Base-by-base conservation (phyloP, 2,329 filamentous ascomycete genomes). In the Fusarium subtropicale region DNA sequence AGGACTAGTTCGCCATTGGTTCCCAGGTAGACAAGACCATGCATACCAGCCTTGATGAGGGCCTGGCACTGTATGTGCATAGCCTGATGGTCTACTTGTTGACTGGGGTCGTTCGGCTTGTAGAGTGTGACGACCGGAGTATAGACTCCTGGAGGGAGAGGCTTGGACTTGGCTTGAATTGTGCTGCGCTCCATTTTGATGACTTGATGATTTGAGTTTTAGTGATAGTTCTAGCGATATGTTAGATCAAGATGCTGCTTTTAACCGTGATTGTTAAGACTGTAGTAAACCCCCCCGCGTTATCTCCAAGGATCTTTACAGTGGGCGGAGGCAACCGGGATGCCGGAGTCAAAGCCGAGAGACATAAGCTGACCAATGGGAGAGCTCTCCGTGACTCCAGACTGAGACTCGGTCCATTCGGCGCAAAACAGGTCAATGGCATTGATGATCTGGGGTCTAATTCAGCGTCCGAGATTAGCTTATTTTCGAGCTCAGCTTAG, bases 51-150 rank as follows among this genome's bases (percentile, higher is more conserved):
- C 38, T 77, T 78, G 33, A 84, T 78, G 3, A 85, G 71, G 56
- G 80, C 74, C 36, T 77, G 76, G 54, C 79, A 82, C 60, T 82
- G 81, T 42, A 77, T 80, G 71, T 81, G 79, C 69, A 82, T 83
- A 16, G 82, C 82, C 44, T 81, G 80, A 47, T 79, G 76, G 64
- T 85, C 80, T 28, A 85, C 76, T 31, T 79, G 75, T 63, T 85
- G 83, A 5, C 73, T 56, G 1, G 78, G 64, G 12, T 76, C 74
- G 26, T 78, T 78, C 47, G 78, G 69, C 55, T 82, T 80, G 75
- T 83, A 85, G 4, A 84, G 71, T 0, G 83, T 83, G 28, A 84
- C 76, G 4, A 84, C 82, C 0, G 83, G 83, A 31, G 81, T 82
- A 69, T 83, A 85, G 24, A 85, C 79, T 16, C 83, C 83, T 0